Conservation (phyloP, 2,329 filamentous ascomycete genomes). For the Tolypocladium inflatum region DNA sequence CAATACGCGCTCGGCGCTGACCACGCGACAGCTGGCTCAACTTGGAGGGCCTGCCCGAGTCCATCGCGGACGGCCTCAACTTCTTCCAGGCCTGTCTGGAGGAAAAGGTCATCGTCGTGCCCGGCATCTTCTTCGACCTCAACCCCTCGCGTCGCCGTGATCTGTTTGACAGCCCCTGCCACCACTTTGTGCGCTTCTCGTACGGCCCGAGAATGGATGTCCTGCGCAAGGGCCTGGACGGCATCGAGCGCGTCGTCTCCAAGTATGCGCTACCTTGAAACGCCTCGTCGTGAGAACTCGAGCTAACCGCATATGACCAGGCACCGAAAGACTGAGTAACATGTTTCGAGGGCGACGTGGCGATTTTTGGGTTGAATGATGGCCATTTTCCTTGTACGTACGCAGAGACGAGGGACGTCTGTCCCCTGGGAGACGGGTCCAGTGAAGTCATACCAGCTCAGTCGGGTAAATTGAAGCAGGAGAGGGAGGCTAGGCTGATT, state of each 20-base stretch:
- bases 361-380: too few relatives aligned
- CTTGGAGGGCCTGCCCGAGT: constrained; percentile 60
- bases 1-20: constrained; percentile 1
- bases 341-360: neutral
- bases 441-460: too few relatives aligned
- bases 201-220: constrained; percentile 78
- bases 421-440: too few relatives aligned
- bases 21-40: constrained; percentile 36
- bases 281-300: neutral
- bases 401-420: neutral
- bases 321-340: constrained; percentile 9
- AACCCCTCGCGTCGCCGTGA: constrained; percentile 86
- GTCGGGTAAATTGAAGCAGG: neutral
- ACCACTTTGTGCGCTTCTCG: constrained; percentile 79
- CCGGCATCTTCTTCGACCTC: constrained; percentile 95
- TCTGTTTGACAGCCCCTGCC: constrained; percentile 88
- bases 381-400: neutral
- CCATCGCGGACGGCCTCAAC: constrained; percentile 86
- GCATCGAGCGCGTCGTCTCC: constrained; percentile 71
- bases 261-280: constrained; percentile 41
- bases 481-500: neutral
- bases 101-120: constrained; percentile 94
- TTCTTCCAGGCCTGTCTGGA: constrained; percentile 92
- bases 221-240: constrained; percentile 70
- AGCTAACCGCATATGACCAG: constrained; percentile 6